These are phyloP conservation scores for Alternaria sp. DNA, from an alignment of 2,329 filamentous ascomycete genomes.

Conservation along the genomic window DNA sequence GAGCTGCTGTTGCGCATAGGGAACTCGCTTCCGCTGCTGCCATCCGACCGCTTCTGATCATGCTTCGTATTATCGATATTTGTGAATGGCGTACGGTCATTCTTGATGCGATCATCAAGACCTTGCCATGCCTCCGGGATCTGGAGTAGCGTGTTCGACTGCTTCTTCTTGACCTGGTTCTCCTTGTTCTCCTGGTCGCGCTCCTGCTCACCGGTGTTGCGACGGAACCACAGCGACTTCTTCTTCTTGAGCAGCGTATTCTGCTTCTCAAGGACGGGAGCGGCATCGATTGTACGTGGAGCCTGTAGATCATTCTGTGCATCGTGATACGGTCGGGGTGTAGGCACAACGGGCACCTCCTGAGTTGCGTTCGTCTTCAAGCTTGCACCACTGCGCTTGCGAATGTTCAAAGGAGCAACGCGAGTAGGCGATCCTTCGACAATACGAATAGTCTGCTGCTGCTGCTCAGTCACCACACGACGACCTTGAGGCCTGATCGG, in stretches of 20 bases:
- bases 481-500: slow-evolving; percentile 47
- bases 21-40: slow-evolving; percentile 54
- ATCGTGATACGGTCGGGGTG: slow-evolving; percentile 32
- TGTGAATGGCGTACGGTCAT: slow-evolving; percentile 14
- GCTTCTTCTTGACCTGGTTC: slow-evolving; percentile 40
- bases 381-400: slow-evolving; percentile 57
- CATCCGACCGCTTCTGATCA: slow-evolving; percentile 34
- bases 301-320: slow-evolving; percentile 34
- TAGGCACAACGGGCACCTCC: slow-evolving; percentile 23
- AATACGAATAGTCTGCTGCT: slow-evolving; percentile 63
- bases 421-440: slow-evolving; percentile 62
- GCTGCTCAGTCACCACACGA: slow-evolving; percentile 39
- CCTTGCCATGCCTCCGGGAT: slow-evolving; percentile 50
- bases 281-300: slow-evolving; percentile 22
- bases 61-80: slow-evolving; percentile 25
- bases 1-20: slow-evolving; percentile 52
- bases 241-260: slow-evolving; percentile 52
- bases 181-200: slow-evolving; percentile 37
- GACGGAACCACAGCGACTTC: slow-evolving; percentile 59
- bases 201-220: slow-evolving; percentile 46
- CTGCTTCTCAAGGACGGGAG: slow-evolving; percentile 34
- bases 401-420: slow-evolving; percentile 64
- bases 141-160: slow-evolving; percentile 36
- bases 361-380: slow-evolving; percentile 34
- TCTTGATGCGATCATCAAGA: slow-evolving; percentile 49